phyloP scores from a whole-genome alignment of 2,329 filamentous ascomycete genomes.

The Scedosporium aurantiacum region DNA sequence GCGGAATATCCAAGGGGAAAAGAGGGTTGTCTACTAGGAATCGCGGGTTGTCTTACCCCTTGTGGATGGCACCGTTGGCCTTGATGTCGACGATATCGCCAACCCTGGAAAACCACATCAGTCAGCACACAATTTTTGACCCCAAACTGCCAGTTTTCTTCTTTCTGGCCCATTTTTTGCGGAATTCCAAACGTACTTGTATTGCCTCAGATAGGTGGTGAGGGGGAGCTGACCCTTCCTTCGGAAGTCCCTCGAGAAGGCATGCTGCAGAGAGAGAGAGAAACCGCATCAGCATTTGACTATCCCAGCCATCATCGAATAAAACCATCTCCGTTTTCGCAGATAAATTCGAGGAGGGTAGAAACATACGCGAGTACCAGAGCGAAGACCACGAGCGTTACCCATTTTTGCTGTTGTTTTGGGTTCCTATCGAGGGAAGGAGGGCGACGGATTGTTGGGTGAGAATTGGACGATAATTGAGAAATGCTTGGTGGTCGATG shows the following conservation, averaged over 20 bases:
- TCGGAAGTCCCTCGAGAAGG: constrained; percentile 91
- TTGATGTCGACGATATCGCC: constrained; percentile 99
- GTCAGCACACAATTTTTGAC: background rate
- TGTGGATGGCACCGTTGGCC: constrained; percentile 96
- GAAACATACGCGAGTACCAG: constrained; percentile 67
- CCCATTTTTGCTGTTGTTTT: constrained; percentile 51
- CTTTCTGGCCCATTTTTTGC: background rate
- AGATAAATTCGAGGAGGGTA: constrained; percentile 10
- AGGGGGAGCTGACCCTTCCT: constrained; percentile 89
- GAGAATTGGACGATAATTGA: background rate
- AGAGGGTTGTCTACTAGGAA: constrained; percentile 3
- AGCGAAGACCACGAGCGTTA: constrained; percentile 79
- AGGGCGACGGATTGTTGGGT: constrained; percentile 1
- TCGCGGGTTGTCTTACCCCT: constrained; percentile 57
- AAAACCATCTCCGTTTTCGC: background rate
- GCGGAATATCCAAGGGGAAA: constrained; percentile 4
- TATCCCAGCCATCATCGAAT: background rate
- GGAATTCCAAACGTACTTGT: constrained; percentile 50
- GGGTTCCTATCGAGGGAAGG: constrained; percentile 1
- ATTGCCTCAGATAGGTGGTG: constrained; percentile 88
- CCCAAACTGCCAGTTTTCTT: constrained; percentile 26
- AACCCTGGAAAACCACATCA: constrained; percentile 45
- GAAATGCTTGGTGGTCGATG: background rate
- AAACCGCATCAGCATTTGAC: constrained; percentile 14
- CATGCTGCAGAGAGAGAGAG: constrained; percentile 47